Evolutionary conservation across 495 filamentous ascomycete species (phyloP).

Genomic region (Penicillium cataractarum): DNA sequence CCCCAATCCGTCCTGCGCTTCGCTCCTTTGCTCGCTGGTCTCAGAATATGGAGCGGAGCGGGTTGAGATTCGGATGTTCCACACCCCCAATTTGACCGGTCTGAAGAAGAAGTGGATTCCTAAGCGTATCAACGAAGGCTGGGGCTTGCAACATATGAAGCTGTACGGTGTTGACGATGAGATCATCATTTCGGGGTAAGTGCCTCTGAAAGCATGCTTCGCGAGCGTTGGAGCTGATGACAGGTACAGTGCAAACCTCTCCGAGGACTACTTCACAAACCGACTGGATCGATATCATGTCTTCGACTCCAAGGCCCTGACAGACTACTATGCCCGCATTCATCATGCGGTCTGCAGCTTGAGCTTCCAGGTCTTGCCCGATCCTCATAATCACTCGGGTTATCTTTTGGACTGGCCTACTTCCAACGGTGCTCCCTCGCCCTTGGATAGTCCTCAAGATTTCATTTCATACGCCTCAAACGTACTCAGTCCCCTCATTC

Average conservation of each 20-base stretch:
- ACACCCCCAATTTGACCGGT: slow-evolving; percentile 94
- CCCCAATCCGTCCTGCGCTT: slow-evolving; percentile 86
- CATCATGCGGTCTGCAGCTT: slow-evolving; percentile 77
- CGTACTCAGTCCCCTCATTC: slow-evolving; percentile 67
- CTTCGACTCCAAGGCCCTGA: slow-evolving; percentile 75
- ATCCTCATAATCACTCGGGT: slow-evolving; percentile 56
- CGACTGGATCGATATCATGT: slow-evolving; percentile 94
- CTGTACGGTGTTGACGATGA: slow-evolving; percentile 96
- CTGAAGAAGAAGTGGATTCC: slow-evolving; percentile 81
- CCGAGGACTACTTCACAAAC: slow-evolving; percentile 94
- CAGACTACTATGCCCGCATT: slow-evolving; percentile 79
- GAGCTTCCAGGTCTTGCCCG: slow-evolving; percentile 76
- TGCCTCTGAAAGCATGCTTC: not conserved
- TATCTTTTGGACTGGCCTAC: slow-evolving; percentile 80
- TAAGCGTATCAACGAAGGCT: slow-evolving; percentile 92
- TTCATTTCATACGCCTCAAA: slow-evolving; percentile 71
- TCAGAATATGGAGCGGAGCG: slow-evolving; percentile 79
- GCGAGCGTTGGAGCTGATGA: slow-evolving; percentile 8
- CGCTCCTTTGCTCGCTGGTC: slow-evolving; percentile 79
- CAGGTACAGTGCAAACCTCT: slow-evolving; percentile 75
- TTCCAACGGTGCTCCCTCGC: slow-evolving; percentile 70
- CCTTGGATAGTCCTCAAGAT: slow-evolving; percentile 65
- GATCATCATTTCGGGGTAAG: slow-evolving; percentile 87
- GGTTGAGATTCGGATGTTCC: slow-evolving; percentile 96
- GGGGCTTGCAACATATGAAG: slow-evolving; percentile 99